These are phyloP conservation scores for Zygosaccharomyces pseudobailii DNA, from an alignment of 1,139 yeast species.

Conservation along the genomic window DNA sequence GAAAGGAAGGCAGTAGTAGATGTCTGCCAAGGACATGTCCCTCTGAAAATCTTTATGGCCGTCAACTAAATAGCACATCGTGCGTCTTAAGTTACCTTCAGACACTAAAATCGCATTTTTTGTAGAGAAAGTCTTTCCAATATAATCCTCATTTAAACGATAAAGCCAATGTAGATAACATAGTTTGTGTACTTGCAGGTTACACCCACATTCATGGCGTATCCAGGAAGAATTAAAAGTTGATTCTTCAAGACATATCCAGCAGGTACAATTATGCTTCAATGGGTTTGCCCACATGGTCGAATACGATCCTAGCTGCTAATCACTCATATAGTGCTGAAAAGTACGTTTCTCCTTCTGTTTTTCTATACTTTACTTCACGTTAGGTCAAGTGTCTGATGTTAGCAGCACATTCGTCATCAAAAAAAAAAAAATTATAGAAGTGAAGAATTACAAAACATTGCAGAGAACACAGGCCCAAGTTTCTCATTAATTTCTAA, in stretches of 20 bases:
- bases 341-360: not conserved
- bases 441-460: not conserved
- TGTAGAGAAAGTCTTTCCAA: slow-evolving; percentile 8
- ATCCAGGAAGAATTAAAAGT: slow-evolving; percentile 14
- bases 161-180: slow-evolving; percentile 21
- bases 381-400: not conserved
- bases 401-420: not conserved
- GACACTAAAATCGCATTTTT: slow-evolving; percentile 2
- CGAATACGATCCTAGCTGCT: not conserved
- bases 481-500: slow-evolving; percentile 35
- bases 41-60: slow-evolving; percentile 19
- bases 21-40: slow-evolving; percentile 14
- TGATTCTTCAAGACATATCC: slow-evolving; percentile 23
- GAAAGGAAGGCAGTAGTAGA: slow-evolving; percentile 15
- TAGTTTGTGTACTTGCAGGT: slow-evolving; percentile 20
- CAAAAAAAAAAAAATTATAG: not conserved
- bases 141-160: slow-evolving; percentile 13
- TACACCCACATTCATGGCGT: slow-evolving; percentile 21
- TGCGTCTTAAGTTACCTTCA: slow-evolving; percentile 12
- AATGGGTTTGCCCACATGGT: not conserved
- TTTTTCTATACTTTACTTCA: not conserved
- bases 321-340: not conserved
- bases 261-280: slow-evolving; percentile 14
- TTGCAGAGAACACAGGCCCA: not conserved
- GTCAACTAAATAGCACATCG: slow-evolving; percentile 17